These are phyloP conservation scores for Furcasterigmium sp. DNA, from an alignment of 2,329 filamentous ascomycete species.

Conservation along the genomic window DNA sequence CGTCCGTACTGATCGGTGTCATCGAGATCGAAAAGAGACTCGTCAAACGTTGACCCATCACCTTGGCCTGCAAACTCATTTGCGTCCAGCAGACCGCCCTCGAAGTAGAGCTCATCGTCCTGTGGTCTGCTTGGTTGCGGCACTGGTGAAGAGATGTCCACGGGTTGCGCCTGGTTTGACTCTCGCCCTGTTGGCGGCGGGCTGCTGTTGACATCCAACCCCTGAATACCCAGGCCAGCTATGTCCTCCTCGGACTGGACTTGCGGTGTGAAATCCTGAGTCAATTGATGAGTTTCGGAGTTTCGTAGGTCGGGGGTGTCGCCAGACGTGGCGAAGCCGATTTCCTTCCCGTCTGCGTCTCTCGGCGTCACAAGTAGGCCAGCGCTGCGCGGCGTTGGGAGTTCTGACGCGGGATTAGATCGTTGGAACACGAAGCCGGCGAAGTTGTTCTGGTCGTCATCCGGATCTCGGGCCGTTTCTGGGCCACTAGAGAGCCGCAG, in stretches of 20 bases:
- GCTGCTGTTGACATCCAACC: constrained; percentile 17
- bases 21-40: constrained; percentile 67
- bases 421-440: constrained; percentile 54
- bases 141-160: constrained; percentile 1
- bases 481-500: neutral
- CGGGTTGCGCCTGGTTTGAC: no score
- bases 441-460: constrained; percentile 57
- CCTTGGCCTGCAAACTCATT: constrained; percentile 42
- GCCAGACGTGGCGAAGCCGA: constrained; percentile 51
- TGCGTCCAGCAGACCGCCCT: constrained; percentile 43
- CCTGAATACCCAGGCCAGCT: constrained; percentile 40
- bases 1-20: constrained; percentile 59
- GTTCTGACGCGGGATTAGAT: constrained; percentile 44
- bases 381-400: constrained; percentile 44
- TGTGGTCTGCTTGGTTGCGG: no score
- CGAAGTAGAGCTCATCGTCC: constrained; percentile 68
- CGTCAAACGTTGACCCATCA: constrained; percentile 59
- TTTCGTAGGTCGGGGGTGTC: constrained; percentile 30
- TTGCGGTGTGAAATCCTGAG: neutral
- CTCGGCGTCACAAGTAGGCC: constrained; percentile 47
- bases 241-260: constrained; percentile 14
- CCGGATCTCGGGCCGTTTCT: constrained; percentile 32
- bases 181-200: constrained; percentile 1
- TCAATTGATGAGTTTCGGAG: neutral
- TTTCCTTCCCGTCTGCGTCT: constrained; percentile 47